Base-by-base conservation (phyloP, 805 yeast genomes). In the Cephaloascus albidus region DNA sequence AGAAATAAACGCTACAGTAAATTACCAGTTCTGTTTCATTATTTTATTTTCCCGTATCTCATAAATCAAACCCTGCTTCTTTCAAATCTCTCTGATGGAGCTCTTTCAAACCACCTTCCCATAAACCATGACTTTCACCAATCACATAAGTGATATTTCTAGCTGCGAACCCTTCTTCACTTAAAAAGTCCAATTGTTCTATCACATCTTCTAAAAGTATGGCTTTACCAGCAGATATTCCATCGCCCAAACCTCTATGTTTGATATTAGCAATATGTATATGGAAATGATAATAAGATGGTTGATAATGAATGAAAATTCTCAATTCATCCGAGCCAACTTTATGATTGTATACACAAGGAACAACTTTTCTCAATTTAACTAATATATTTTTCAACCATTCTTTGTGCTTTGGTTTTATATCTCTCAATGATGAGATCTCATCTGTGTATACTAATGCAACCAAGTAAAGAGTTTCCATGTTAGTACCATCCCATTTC, bases 241-340 rank as follows among this genome's bases (percentile, higher is more conserved):
- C 77, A 46, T 72, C 71, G 36, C 87, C 78, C 40, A 81, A 50
- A 1, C 93, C 85, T 2, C 76, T 76, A 48, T 85, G 85, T 16
- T 60, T 68, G 4, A 84, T 68, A 50, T 85, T 82, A 16, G 87
- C 95, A 15, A 86, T 81, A 56, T 93, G 98, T 15, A 93, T 72
- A 55, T 93, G 98, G 66, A 93, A 82, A 53, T 93, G 97, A 54
- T 93, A 93, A 57, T 90, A 93, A 0, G 96, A 84, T 0, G 98
- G 98, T 48, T 89, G 97, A 58, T 93, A 85, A 63, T 93, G 98
- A 37, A 93, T 72, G 53, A 85, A 93, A 1, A 88, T 55, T 42
- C 95, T 72, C 47, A 93, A 55, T 48, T 79, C 74, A 52, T 82
- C 81, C 1, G 62, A 49, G 2, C 48, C 56, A 10, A 87, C 48